These are phyloP conservation scores for Cardamine chenopodiifolia DNA, from an alignment of 345 rosid genomes.

Conservation along the genomic window DNA sequence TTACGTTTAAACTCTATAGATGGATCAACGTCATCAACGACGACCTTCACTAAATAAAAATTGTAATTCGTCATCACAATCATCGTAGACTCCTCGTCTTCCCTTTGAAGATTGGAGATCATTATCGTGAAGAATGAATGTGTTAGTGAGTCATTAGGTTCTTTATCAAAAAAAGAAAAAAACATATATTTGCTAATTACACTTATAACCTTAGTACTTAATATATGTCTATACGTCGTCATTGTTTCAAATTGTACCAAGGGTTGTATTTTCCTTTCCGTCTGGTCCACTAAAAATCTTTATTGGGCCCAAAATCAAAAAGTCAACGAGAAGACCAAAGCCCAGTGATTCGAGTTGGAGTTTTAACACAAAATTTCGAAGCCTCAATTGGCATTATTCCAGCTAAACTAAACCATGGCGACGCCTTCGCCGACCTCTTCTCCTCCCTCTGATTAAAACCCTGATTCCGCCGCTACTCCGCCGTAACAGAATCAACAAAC, in stretches of 20 bases:
- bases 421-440: conserved; percentile 38
- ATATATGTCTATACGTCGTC: not conserved
- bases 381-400: not conserved
- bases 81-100: too few relatives aligned
- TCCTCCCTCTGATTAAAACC: conserved; percentile 39
- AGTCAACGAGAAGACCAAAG: not conserved
- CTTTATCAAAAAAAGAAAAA: too few relatives aligned
- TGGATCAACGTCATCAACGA: too few relatives aligned
- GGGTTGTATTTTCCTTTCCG: not conserved
- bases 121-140: too few relatives aligned
- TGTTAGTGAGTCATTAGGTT: too few relatives aligned
- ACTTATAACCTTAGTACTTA: too few relatives aligned
- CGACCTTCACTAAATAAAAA: too few relatives aligned
- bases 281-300: not conserved
- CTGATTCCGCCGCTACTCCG: conserved; percentile 38
- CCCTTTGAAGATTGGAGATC: too few relatives aligned
- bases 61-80: too few relatives aligned
- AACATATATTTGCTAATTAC: too few relatives aligned
- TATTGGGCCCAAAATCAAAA: not conserved
- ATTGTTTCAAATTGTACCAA: not conserved
- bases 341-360: conserved; percentile 3
- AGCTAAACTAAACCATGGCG: conserved; percentile 19
- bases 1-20: too few relatives aligned
- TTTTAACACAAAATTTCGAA: not conserved
- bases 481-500: conserved; percentile 13